Base-by-base conservation (phyloP, 2,329 filamentous ascomycete genomes). In the Apiospora saccharicola region DNA sequence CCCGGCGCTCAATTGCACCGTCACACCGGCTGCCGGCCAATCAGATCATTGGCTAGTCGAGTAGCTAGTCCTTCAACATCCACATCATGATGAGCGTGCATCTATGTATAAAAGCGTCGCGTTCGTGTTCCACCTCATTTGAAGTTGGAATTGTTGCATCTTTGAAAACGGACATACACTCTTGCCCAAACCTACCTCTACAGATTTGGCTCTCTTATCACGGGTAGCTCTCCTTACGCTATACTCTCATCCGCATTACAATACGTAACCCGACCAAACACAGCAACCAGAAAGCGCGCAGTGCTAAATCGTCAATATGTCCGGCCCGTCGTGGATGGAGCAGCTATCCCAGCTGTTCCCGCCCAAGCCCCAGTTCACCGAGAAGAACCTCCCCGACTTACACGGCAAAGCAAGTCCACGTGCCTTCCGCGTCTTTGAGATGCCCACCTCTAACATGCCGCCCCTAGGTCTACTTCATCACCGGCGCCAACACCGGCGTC, bases 401-500 rank as follows among this genome's bases (percentile, higher is more conserved):
- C 3, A 70, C 51, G 43, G 71, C 69, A 68, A 77, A 71, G 72
- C 76, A 4, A 70, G 71, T 67, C 22, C 7, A 22, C 22, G 8
- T n/a, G 22, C 19, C 22, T 10, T n/a, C 7, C 10, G 19, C 46
- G 8, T 12, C 2, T 1, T 41, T 3, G 7, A n/a, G 6, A 1
- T 7, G 19, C 1, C 46, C 46, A 37, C 1, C 30, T 14, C 34
- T 51, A 19, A 51, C 7, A 3, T 6, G 19, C 37, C 34, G 10
- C 64, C 8, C 64, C 3, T 3, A 75, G 74, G 74, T 75, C 43
- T 71, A 72, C 46, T 78, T 69, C 41, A 73, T 76, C 8, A 75
- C 75, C n/a, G 75, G 75, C 46, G 71, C 75, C 4, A 77, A 75
- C 37, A 79, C 79, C 53, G 84, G 84, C 4, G 75, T 85, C 4